Conservation (phyloP, 2,329 filamentous ascomycete species). For the Tolypocladium amazonense region DNA sequence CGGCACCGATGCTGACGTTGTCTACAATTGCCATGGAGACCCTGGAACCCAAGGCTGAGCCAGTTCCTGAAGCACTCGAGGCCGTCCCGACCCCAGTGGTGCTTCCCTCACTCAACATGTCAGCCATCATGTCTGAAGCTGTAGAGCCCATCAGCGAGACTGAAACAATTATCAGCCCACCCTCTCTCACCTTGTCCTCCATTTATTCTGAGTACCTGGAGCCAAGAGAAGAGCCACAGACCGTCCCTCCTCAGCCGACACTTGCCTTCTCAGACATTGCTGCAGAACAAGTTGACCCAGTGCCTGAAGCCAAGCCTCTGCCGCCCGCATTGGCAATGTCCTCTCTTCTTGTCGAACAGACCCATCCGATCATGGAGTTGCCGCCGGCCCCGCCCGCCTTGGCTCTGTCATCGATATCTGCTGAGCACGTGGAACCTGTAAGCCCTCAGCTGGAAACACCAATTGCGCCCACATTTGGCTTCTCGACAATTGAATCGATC, state of each 20-base stretch:
- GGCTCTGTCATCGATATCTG: constrained; percentile 24
- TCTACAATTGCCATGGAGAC: constrained; percentile 19
- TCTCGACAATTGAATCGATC: constrained; percentile 34
- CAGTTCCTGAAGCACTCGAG: constrained; percentile 1
- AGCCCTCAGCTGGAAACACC: constrained; percentile 15
- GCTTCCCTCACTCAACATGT: constrained; percentile 1
- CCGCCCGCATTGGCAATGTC: constrained; percentile 17
- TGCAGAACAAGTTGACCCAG: constrained; percentile 25
- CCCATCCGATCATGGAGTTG: constrained; percentile 9
- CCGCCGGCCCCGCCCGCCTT: constrained; percentile 15
- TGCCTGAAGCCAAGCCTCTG: constrained; percentile 14
- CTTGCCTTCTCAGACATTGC: constrained; percentile 24
- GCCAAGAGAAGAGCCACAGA: constrained; percentile 19
- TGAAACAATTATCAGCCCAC: constrained; percentile 1
- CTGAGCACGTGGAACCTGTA: constrained; percentile 28
- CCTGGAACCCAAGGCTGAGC: constrained; percentile 15
- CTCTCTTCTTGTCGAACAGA: constrained; percentile 21
- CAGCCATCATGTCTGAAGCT: constrained; percentile 12
- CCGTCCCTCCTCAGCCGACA: constrained; percentile 6
- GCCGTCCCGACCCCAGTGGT: background rate
- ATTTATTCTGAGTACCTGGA: constrained; percentile 21
- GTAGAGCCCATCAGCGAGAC: constrained; percentile 16
- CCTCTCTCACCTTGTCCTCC: constrained; percentile 17
- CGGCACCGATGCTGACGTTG: constrained; percentile 14
- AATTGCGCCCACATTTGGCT: constrained; percentile 21